Evolutionary conservation across 2,329 filamentous ascomycete species (phyloP).

Genomic region (Sporothrix schenckii): DNA sequence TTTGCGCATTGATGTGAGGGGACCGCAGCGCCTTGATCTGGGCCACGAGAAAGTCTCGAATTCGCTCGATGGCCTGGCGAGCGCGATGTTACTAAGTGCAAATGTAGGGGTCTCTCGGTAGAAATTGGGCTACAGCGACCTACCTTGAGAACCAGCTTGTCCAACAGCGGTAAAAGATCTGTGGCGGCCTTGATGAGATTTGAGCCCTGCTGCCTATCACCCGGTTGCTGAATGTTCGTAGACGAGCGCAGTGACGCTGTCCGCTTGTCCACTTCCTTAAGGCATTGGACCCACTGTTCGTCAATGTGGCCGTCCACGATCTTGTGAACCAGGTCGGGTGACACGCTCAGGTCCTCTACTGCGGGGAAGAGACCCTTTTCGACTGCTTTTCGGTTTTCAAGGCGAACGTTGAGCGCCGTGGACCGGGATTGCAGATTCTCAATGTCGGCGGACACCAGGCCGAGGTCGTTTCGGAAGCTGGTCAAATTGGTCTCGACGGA

Average conservation of each 20-base stretch:
- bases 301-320: slow-evolving; percentile 90
- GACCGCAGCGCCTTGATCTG: slow-evolving; percentile 94
- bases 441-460: slow-evolving; percentile 90
- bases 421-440: slow-evolving; percentile 90
- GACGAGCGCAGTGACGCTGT: slow-evolving; percentile 65
- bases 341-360: slow-evolving; percentile 88
- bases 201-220: slow-evolving; percentile 49
- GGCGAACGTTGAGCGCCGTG: slow-evolving; percentile 74
- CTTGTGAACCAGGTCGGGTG: slow-evolving; percentile 78
- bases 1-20: slow-evolving; percentile 94
- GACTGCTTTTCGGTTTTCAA: slow-evolving; percentile 87
- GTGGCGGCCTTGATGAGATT: slow-evolving; percentile 81
- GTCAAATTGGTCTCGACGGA: slow-evolving; percentile 92
- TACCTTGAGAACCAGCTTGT: slow-evolving; percentile 81
- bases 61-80: slow-evolving; percentile 80
- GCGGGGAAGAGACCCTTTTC: slow-evolving; percentile 85
- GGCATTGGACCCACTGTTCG: slow-evolving; percentile 79
- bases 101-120: neutral
- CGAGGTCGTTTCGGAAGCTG: slow-evolving; percentile 91
- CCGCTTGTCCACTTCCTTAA: slow-evolving; percentile 82
- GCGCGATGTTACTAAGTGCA: neutral
- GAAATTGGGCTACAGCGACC: slow-evolving; percentile 33
- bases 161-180: slow-evolving; percentile 82
- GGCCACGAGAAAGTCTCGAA: slow-evolving; percentile 89
- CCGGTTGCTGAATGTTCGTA: slow-evolving; percentile 44